Conservation (phyloP, 805 yeast genomes). For the Metschnikowia picachoensis region DNA sequence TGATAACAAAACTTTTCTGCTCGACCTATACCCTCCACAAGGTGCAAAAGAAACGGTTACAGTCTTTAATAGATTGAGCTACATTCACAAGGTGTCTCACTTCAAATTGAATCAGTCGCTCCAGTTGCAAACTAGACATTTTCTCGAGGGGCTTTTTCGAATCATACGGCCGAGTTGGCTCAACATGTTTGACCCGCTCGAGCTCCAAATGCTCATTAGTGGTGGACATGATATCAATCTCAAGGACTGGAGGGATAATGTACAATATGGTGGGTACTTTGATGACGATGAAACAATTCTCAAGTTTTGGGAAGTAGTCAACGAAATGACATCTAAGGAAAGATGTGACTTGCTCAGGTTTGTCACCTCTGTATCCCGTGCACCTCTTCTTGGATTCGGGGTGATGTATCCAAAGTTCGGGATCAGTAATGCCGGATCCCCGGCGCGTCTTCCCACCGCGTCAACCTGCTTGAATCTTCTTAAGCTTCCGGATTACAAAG, state of each 20-base stretch:
- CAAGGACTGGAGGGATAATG: slow-evolving; percentile 60
- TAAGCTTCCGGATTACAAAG: slow-evolving; percentile 77
- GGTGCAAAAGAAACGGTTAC: slow-evolving; percentile 61
- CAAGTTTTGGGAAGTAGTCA: slow-evolving; percentile 72
- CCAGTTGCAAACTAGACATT: slow-evolving; percentile 54
- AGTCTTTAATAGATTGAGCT: slow-evolving; percentile 59
- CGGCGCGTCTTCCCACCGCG: slow-evolving; percentile 77
- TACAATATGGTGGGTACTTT: slow-evolving; percentile 52
- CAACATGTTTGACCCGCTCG: slow-evolving; percentile 77
- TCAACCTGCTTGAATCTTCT: slow-evolving; percentile 89
- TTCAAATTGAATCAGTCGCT: slow-evolving; percentile 68
- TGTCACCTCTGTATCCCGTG: slow-evolving; percentile 88
- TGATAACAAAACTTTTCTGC: slow-evolving; percentile 34
- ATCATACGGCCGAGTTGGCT: slow-evolving; percentile 75
- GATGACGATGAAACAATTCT: slow-evolving; percentile 55
- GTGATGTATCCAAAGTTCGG: slow-evolving; percentile 67
- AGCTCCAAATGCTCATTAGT: slow-evolving; percentile 67
- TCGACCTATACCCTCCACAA: slow-evolving; percentile 54
- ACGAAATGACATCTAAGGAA: slow-evolving; percentile 63
- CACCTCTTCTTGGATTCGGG: slow-evolving; percentile 84
- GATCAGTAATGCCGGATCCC: slow-evolving; percentile 59
- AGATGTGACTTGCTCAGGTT: slow-evolving; percentile 69
- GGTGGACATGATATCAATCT: slow-evolving; percentile 75
- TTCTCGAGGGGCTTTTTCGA: slow-evolving; percentile 66
- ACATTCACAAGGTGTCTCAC: slow-evolving; percentile 72